Evolutionary conservation across 1,139 yeast genomes (phyloP).

Genomic region (Tardiomyces digboiensis): DNA sequence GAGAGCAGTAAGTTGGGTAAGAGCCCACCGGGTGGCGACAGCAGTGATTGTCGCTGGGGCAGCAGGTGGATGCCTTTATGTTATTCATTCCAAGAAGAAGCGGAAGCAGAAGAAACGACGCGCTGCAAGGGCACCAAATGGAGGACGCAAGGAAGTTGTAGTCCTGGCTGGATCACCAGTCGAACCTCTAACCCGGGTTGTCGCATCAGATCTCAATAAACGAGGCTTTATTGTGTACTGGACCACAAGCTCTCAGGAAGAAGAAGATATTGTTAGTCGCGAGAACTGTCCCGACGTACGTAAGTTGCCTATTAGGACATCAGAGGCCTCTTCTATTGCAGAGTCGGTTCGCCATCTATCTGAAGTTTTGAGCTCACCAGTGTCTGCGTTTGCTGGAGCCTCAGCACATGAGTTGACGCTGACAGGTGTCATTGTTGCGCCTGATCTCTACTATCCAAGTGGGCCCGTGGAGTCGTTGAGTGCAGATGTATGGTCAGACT

Average conservation of each 20-base stretch:
- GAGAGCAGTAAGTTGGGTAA: constrained; percentile 19
- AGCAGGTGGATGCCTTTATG: constrained; percentile 13
- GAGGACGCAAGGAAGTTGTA: constrained; percentile 68
- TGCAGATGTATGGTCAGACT: constrained; percentile 41
- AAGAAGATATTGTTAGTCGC: constrained; percentile 46
- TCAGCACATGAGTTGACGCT: constrained; percentile 42
- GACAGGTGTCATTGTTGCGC: constrained; percentile 53
- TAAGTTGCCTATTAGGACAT: constrained; percentile 42
- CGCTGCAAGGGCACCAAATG: constrained; percentile 55
- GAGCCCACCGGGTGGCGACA: constrained; percentile 14
- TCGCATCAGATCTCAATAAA: constrained; percentile 65
- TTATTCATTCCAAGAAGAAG: constrained; percentile 9
- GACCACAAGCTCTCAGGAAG: constrained; percentile 58
- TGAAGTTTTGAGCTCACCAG: constrained; percentile 32
- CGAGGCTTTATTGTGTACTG: constrained; percentile 77
- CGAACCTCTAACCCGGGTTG: constrained; percentile 60
- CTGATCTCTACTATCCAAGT: constrained; percentile 54
- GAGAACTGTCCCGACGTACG: constrained; percentile 46
- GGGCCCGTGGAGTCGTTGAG: constrained; percentile 61
- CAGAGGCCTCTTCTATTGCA: constrained; percentile 24
- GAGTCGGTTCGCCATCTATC: constrained; percentile 33
- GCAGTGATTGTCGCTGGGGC: constrained; percentile 16
- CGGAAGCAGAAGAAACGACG: constrained; percentile 7
- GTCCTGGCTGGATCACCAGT: constrained; percentile 69
- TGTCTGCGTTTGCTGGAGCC: constrained; percentile 41